Base-by-base conservation (phyloP, 495 filamentous ascomycete genomes). In the Trichoderma gamsii region DNA sequence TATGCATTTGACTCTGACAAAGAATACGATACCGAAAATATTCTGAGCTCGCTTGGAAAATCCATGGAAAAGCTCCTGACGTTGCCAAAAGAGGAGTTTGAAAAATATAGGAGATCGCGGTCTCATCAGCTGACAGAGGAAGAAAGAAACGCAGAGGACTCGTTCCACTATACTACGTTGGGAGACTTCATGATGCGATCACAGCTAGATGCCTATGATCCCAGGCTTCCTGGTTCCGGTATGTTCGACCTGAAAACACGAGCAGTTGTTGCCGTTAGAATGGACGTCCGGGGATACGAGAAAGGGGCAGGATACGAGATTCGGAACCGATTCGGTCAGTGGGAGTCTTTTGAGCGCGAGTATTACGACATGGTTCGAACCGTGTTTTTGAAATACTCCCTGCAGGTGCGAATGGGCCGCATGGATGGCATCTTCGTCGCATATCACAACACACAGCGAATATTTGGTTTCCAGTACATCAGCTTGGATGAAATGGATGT, bases 361-460 rank as follows among this genome's bases (percentile, higher is more conserved):
- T 97, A 92, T 77, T 96, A 88, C 74, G 95, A 99, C 74, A 96
- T 98, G 94, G 94, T 96, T 68, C 86, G 95, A 41, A 85, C 92
- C 2, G 94, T 94, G 8, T 96, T 99, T 80, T 80, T 99, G 68
- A 98, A 98, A 73, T 99, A 99, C 75, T 96, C 93, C 6, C 82
- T 99, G 29, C 95, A 99, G 76, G 95, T 93, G 43, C 88, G 95
- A 27, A 92, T 98, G 83, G 95, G 95, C 35, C 88, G 96, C 25
- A 99, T 99, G 95, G 93, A 98, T 71, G 95, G 95, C 65, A 97
- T 98, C 64, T 98, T 97, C 72, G 91, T 97, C n/a, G 96, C 96
- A 15, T 98, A 88, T 76, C 95, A 99, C 79, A 99, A 99, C 72
- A 88, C 92, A 6, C 84, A 96, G 75, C 87, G 92, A 43, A 96